Percentiles rank a stretch among this genome's conserved stretches.
These are phyloP conservation scores for Blepharisma undulans DNA, from an alignment of 169 alveolate genomes.

Conservation along the genomic window DNA sequence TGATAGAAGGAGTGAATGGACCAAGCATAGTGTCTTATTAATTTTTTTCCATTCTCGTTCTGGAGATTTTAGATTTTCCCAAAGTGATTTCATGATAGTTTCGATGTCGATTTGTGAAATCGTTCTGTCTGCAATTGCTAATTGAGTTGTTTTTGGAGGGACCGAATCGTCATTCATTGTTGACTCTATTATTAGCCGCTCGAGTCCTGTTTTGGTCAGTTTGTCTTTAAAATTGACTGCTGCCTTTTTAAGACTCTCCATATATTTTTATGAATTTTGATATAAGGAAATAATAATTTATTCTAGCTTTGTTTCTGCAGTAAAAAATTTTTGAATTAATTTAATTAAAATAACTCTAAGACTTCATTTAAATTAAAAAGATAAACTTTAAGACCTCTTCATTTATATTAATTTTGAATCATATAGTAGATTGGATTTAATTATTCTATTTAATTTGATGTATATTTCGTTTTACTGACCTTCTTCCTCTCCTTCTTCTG, in stretches of 20 bases:
- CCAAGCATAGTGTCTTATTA: background rate
- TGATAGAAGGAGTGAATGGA: background rate
- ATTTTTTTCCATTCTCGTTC: background rate
- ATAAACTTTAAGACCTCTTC: no score
- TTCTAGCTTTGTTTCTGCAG: no score
- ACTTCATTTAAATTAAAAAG: no score
- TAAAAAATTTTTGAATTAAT: no score
- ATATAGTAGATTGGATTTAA: background rate
- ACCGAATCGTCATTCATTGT: background rate
- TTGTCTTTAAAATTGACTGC: background rate
- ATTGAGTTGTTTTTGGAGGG: background rate
- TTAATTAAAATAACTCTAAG: no score
- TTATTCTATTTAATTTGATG: background rate
- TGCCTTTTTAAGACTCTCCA: background rate
- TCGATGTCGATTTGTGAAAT: background rate
- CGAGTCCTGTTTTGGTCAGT: conserved; percentile 21
- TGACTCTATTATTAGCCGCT: background rate
- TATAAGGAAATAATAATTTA: background rate
- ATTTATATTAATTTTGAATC: background rate
- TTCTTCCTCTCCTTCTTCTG: background rate
- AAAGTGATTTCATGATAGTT: background rate
- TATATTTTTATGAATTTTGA: background rate
- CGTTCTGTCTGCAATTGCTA: background rate
- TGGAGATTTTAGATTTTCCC: conserved; percentile 8
- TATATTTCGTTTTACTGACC: background rate